Conservation (phyloP, 495 filamentous ascomycete genomes). For the Neurospora sp. region DNA sequence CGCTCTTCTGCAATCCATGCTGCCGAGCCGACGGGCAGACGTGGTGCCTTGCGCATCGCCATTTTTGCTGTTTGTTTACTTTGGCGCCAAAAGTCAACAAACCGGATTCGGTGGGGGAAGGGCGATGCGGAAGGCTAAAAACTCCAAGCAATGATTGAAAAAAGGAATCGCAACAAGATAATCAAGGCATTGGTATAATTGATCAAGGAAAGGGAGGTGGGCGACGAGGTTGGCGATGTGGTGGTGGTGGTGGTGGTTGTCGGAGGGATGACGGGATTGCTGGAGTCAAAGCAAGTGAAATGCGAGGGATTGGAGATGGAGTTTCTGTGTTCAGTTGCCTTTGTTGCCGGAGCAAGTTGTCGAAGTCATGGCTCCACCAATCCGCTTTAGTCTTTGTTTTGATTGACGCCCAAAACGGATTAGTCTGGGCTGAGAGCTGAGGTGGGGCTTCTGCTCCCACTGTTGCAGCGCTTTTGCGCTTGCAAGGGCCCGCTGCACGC, state of each 20-base stretch:
- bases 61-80: constrained; percentile 26
- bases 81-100: not conserved
- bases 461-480: not conserved
- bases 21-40: constrained; percentile 45
- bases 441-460: constrained; percentile 6
- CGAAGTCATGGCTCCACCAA: not conserved
- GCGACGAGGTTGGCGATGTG: not conserved
- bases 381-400: constrained; percentile 22
- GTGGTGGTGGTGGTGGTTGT: not conserved
- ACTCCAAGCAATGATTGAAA: not conserved
- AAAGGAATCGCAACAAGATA: not conserved
- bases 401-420: constrained; percentile 21
- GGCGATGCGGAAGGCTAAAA: not conserved
- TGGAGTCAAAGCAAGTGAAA: not conserved
- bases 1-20: constrained; percentile 46
- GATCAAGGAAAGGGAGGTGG: not conserved
- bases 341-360: not conserved
- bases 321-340: constrained; percentile 4
- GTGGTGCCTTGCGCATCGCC: constrained; percentile 41
- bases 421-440: constrained; percentile 7
- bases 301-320: constrained; percentile 4
- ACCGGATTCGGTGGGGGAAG: not conserved
- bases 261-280: not conserved
- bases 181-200: not conserved
- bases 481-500: not conserved